These are phyloP conservation scores for Maudiozyma pseudohumilis DNA, from an alignment of 805 yeast genomes.

Conservation along the genomic window DNA sequence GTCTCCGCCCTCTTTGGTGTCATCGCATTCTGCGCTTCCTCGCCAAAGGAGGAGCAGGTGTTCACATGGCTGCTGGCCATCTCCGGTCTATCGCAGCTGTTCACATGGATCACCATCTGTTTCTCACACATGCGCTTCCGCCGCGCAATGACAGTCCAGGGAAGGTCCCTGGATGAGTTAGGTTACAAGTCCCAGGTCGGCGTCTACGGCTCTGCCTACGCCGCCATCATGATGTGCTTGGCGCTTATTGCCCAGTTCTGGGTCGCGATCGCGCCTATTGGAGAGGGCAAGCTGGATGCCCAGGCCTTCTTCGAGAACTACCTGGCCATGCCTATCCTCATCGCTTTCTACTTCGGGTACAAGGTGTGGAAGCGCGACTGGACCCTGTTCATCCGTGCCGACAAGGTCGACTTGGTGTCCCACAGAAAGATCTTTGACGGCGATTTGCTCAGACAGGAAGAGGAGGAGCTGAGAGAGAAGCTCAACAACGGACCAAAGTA, in stretches of 20 bases:
- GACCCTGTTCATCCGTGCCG: slow-evolving; percentile 26
- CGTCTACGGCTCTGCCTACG: slow-evolving; percentile 43
- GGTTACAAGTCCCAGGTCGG: slow-evolving; percentile 47
- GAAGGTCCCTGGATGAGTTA: slow-evolving; percentile 39
- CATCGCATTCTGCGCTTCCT: slow-evolving; percentile 57
- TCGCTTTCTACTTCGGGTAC: slow-evolving; percentile 36
- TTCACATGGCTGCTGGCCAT: slow-evolving; percentile 58
- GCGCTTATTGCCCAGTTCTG: slow-evolving; percentile 54
- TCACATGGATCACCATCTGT: slow-evolving; percentile 56
- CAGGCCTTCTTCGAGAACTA: slow-evolving; percentile 36
- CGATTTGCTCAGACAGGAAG: slow-evolving; percentile 28
- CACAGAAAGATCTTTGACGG: slow-evolving; percentile 29
- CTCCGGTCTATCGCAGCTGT: slow-evolving; percentile 50
- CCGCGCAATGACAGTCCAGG: slow-evolving; percentile 46
- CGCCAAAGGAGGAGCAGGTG: slow-evolving; percentile 45
- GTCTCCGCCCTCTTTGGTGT: slow-evolving; percentile 44
- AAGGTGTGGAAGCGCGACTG: slow-evolving; percentile 39
- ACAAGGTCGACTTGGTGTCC: slow-evolving; percentile 22
- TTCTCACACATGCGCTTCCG: slow-evolving; percentile 50
- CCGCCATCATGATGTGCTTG: slow-evolving; percentile 39
- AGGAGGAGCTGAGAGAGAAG: slow-evolving; percentile 22
- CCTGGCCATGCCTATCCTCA: slow-evolving; percentile 40
- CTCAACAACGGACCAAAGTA: slow-evolving; percentile 21
- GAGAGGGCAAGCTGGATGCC: slow-evolving; percentile 30
- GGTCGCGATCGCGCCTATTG: slow-evolving; percentile 54